Base-by-base conservation (phyloP, 1,284 basidiomycete species). In the Stygiomarasmius scandens region DNA sequence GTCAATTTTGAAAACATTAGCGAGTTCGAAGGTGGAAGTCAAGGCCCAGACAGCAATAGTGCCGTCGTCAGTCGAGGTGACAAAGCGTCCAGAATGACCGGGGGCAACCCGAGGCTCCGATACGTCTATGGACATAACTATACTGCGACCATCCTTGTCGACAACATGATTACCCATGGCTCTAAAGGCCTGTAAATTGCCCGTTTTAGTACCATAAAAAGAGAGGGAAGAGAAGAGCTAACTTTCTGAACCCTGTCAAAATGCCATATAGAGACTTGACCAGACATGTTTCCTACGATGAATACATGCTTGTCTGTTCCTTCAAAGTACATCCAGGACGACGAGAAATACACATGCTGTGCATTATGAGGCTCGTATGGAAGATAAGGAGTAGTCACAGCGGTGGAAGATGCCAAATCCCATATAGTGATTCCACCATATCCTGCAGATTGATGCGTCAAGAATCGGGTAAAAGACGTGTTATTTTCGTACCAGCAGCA, bases 381-480 rank as follows among this genome's bases (percentile, higher is more conserved):
- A 20, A 25, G 9, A 25, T 55, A 22, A 23, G 47, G 54, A n/a
- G 48, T 44, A 23, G 47, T 25, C 19, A 47, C n/a, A 3, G 46
- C n/a, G 9, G 34, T 23, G 3, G n/a, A 23, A 6, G 47, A 19
- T 10, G 29, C 22, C 5, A 55, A 24, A 11, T 55, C 54, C 54
- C 54, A 55, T 16, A 55, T 38, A n/a, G 10, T 38, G 20, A 55
- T 32, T 5, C 54, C 54, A 25, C 34, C 24, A 25, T 55, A 55
- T 2, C 54, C 54, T 55, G 23, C 3, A 43, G 14, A 23, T 11
- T 19, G 8, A n/a, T 41, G 27, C 16, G 9, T 16, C 19, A 8
- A 41, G 25, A 38, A 34, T 11, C n/a, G 27, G 49, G 12, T 14
- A 46, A 44, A 6, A 27, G 38, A 41, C n/a, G n/a, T n/a, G n/a